Evolutionary conservation across 1,139 yeast species (phyloP).

Genomic region (Maudiozyma humilis): DNA sequence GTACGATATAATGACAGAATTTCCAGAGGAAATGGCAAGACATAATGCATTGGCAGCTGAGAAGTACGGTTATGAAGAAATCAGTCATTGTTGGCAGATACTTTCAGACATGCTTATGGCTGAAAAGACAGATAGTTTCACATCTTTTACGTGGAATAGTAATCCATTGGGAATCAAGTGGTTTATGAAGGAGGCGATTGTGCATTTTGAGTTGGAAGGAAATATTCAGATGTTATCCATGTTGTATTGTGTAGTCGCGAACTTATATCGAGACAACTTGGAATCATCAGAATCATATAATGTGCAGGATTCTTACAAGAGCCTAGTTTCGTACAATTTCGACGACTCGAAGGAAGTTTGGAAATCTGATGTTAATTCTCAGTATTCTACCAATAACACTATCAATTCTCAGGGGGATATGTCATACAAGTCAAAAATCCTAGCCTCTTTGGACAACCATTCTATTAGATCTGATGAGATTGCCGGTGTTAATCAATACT

Average conservation of each 20-base stretch:
- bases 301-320: conserved; percentile 10
- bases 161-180: conserved; percentile 77
- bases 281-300: not conserved
- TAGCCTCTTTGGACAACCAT: conserved; percentile 2
- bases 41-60: conserved; percentile 70
- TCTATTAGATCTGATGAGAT: conserved; percentile 8
- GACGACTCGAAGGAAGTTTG: conserved; percentile 9
- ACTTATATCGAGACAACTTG: conserved; percentile 13
- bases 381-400: conserved; percentile 12
- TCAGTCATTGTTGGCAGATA: conserved; percentile 76
- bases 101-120: conserved; percentile 33
- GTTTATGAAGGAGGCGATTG: conserved; percentile 58
- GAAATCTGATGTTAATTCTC: conserved; percentile 13
- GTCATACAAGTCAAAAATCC: conserved; percentile 11
- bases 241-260: conserved; percentile 57
- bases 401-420: not conserved
- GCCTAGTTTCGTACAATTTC: conserved; percentile 16
- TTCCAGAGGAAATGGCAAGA: conserved; percentile 56
- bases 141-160: conserved; percentile 61
- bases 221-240: conserved; percentile 88
- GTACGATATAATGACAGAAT: conserved; percentile 60
- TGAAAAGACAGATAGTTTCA: conserved; percentile 21
- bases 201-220: conserved; percentile 53
- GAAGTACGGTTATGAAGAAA: conserved; percentile 50
- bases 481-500: not conserved